A percentile compares a stretch with the other conserved stretches of the same genome.
Conservation (phyloP, 306 rosid genomes). For the Canavalia gladiata region DNA sequence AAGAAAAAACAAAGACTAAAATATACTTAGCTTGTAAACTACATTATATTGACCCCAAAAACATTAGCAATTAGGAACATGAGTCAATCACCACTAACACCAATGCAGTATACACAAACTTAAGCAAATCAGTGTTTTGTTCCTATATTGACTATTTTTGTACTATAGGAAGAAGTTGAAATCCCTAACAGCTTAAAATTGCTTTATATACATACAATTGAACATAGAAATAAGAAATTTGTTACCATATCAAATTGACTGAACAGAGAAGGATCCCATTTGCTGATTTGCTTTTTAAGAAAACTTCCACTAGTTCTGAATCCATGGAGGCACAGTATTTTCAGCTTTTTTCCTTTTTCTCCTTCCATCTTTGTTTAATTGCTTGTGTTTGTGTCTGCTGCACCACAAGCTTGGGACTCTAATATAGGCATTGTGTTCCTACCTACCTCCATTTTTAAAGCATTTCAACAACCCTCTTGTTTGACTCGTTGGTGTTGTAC, state of each 20-base stretch:
- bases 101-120: no score
- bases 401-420: background rate
- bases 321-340: constrained; percentile 90
- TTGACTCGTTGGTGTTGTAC: constrained; percentile 19
- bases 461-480: background rate
- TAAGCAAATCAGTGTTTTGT: background rate
- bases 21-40: background rate
- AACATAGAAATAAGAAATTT: background rate
- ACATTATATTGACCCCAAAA: no score
- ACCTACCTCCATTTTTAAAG: constrained; percentile 45
- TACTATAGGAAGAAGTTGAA: background rate
- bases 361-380: constrained; percentile 52
- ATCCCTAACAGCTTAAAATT: background rate
- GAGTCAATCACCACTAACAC: no score
- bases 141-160: background rate
- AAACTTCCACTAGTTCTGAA: constrained; percentile 90
- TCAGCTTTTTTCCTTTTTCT: constrained; percentile 61
- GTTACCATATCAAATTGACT: constrained; percentile 74
- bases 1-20: background rate
- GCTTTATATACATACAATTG: background rate
- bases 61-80: no score
- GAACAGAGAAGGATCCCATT: constrained; percentile 86
- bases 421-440: background rate
- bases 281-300: constrained; percentile 76
- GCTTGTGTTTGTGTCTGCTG: background rate